phyloP scores from a whole-genome alignment of 169 alveolate species.

The Plasmodium coatneyi region DNA sequence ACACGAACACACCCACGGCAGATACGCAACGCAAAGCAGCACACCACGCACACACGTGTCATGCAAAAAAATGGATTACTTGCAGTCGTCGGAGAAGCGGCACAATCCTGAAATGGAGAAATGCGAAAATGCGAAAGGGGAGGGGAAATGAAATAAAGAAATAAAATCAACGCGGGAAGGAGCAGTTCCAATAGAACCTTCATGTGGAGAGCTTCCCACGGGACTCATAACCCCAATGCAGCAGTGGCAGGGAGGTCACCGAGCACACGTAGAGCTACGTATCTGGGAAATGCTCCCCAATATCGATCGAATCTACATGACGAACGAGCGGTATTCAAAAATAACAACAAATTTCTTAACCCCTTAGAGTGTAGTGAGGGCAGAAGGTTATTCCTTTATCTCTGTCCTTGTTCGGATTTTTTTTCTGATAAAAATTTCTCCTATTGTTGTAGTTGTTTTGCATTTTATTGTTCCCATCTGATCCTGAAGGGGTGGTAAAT shows the following conservation, averaged over 20 bases:
- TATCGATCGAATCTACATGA: neutral
- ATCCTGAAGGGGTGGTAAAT: neutral
- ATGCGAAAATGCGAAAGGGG: neutral
- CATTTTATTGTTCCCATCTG: slow-evolving; percentile 53
- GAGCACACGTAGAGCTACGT: neutral
- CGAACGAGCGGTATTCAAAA: neutral
- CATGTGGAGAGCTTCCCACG: neutral
- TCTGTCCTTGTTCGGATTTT: slow-evolving; percentile 35
- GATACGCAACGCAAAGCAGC: neutral
- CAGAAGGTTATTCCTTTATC: slow-evolving; percentile 65
- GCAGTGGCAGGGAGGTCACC: neutral
- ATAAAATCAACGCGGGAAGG: neutral
- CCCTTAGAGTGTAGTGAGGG: slow-evolving; percentile 70
- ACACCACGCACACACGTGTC: neutral
- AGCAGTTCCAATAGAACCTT: neutral
- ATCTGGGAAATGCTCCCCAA: neutral
- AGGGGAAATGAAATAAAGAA: neutral
- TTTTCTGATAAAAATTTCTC: slow-evolving; percentile 28
- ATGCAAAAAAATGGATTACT: slow-evolving; percentile 30
- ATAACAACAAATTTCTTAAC: slow-evolving; percentile 33
- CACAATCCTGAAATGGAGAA: slow-evolving; percentile 66
- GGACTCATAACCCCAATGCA: neutral
- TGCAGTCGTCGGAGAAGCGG: slow-evolving; percentile 74
- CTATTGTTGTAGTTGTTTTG: slow-evolving; percentile 24
- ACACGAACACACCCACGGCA: neutral